Conservation (phyloP, 163 green algal genomes). For the Volvox carteri region DNA sequence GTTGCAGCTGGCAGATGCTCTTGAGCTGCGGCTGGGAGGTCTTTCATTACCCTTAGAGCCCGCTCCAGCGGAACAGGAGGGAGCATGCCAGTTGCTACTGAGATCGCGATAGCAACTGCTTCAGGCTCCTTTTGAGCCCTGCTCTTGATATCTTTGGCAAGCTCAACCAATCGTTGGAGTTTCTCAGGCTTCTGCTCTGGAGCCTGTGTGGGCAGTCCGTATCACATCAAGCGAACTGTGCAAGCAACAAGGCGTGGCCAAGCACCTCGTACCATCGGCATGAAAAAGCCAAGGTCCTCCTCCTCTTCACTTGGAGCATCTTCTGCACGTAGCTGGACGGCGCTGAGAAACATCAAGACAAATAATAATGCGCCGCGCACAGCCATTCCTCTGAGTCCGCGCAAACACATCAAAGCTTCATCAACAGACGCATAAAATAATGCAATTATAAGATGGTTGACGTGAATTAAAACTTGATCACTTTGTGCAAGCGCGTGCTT, state of each 20-base stretch:
- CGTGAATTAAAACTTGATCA: too few relatives aligned
- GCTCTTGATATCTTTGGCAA: neutral
- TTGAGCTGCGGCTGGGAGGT: neutral
- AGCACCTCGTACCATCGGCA: neutral
- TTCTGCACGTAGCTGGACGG: neutral
- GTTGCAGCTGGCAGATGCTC: conserved; percentile 9
- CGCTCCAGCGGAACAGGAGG: conserved; percentile 4
- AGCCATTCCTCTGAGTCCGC: neutral
- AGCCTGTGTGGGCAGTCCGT: neutral
- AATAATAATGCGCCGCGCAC: neutral
- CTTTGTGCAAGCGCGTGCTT: too few relatives aligned
- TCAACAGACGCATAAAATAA: neutral
- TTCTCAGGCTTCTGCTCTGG: conserved; percentile 8
- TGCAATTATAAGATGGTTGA: too few relatives aligned
- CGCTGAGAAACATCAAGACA: neutral
- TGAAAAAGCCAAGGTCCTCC: conserved; percentile 17
- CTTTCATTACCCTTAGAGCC: neutral
- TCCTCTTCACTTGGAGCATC: conserved; percentile 15
- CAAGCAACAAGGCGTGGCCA: neutral
- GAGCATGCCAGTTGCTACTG: neutral
- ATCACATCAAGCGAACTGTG: neutral
- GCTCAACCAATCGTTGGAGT: neutral
- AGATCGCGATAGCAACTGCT: conserved; percentile 13
- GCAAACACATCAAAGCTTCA: neutral
- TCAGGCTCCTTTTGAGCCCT: neutral